Conservation (phyloP, 139 green algal species). For the Micractinium sp. region DNA sequence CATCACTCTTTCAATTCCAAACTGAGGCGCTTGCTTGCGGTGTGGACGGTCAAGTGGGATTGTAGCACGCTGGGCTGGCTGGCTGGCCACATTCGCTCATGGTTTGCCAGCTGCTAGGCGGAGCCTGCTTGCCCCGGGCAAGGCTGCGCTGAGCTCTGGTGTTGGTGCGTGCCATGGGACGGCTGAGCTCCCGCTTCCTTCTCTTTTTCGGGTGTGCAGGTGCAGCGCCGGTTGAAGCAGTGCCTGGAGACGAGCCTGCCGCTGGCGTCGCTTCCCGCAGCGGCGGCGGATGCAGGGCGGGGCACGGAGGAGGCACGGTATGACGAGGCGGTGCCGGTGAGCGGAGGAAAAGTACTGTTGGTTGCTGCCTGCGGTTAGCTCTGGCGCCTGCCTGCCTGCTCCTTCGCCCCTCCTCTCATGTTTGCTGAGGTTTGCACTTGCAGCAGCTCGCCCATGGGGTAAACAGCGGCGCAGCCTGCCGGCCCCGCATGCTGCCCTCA, state of each 20-base stretch:
- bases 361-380: neutral
- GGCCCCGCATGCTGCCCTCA: neutral
- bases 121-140: neutral
- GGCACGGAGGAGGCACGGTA: slow-evolving; percentile 13
- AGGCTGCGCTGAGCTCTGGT: neutral
- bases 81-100: too few species aligned
- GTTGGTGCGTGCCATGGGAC: too few species aligned
- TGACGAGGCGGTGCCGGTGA: slow-evolving; percentile 30
- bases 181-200: neutral
- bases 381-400: too few species aligned
- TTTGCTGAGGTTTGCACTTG: neutral
- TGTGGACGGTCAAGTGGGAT: too few species aligned
- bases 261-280: slow-evolving; percentile 36
- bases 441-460: neutral
- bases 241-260: slow-evolving; percentile 45
- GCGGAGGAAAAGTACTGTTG: neutral
- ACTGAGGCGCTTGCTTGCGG: too few species aligned
- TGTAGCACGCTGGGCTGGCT: too few species aligned
- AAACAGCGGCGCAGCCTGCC: neutral
- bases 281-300: slow-evolving; percentile 3
- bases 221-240: slow-evolving; percentile 24
- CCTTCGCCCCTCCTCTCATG: too few species aligned
- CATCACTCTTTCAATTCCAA: too few species aligned
- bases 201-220: neutral
- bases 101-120: too few species aligned